Evolutionary conservation across 2,329 filamentous ascomycete genomes (phyloP), one percentile per base, ranked within the genome.

Genomic region (Mycosphaerella arachidis): DNA sequence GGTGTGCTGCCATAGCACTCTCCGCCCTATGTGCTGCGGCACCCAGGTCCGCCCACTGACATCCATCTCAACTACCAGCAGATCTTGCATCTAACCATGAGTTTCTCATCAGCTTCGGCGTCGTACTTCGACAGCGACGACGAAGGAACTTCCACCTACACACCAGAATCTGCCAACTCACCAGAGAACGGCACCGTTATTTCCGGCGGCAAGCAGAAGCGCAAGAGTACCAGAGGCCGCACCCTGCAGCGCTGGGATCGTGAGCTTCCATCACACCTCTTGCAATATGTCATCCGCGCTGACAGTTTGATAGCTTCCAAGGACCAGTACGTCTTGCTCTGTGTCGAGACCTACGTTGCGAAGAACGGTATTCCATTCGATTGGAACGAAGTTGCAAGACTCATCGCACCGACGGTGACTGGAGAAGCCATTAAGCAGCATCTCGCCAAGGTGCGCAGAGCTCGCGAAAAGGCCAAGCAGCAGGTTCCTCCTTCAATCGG

Each of bases 341-440:
- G 50, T 43, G 48, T 67, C 55, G 63, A 67, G 33, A 63, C 67
- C 50, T 55, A 66, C 27, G 60, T 59, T 51, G 55, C 56, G 13
- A 20, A 48, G 10, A 18, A 56, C 10, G 59, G 57, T 20, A 50
- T 66, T 12, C n/a, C 48, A 3, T 48, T 71, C 18, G 65, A 68
- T 18, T 70, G 63, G 62, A 56, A 65, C 13, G 58, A 57, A 8
- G 63, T 65, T 16, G 64, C 61, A 9, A 51, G 58, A 48, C 52
- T 62, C 13, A 53, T 68, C 40, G 46, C 59, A 5, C 6, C 16
- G 48, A 31, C 6, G 12, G 13, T 57, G 1, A 66, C 56, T 7
- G 63, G 63, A n/a, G 64, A 69, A 29, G 64, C 66, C 4, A 59
- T 68, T 53, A 60, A 61, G 43, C 69, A 71, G 60, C 69, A 71